A percentile compares a stretch with the other conserved stretches of the same genome.
These are phyloP conservation scores for Discostella stelligera DNA, from an alignment of 352 stramenopile species.

Conservation along the genomic window DNA sequence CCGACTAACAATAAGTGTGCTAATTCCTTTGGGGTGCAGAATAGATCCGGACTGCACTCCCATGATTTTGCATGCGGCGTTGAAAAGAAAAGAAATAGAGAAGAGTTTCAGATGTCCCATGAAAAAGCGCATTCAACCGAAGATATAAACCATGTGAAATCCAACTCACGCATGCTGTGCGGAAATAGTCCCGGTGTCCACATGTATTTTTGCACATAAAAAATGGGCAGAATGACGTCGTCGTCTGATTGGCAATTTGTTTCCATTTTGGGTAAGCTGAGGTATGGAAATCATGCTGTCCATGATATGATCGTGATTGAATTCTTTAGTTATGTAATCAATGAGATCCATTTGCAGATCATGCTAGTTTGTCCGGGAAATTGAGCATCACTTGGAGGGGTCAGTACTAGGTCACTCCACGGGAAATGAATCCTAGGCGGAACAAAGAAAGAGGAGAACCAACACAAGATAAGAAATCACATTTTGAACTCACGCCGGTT, in stretches of 20 bases:
- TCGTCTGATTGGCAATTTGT: conserved; percentile 11
- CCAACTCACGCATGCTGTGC: conserved; percentile 20
- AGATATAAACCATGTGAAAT: background rate
- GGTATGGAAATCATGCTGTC: background rate
- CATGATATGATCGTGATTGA: background rate
- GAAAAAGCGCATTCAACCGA: background rate
- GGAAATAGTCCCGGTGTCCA: conserved; percentile 11
- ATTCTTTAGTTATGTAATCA: conserved; percentile 8
- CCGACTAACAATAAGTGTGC: conserved; percentile 18
- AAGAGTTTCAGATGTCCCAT: background rate
- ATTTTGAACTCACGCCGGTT: conserved; percentile 14
- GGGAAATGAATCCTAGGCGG: background rate
- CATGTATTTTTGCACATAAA: conserved; percentile 3
- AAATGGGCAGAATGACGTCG: conserved; percentile 5
- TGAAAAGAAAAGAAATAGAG: background rate
- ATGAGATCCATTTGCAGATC: conserved; percentile 28
- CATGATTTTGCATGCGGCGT: background rate
- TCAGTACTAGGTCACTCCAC: background rate
- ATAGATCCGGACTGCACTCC: conserved; percentile 30
- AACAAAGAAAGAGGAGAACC: background rate
- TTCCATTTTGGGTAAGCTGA: conserved; percentile 3
- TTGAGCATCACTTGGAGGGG: background rate
- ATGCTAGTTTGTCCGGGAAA: background rate
- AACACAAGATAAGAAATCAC: too few species aligned
- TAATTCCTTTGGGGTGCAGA: conserved; percentile 24